Base-by-base conservation (phyloP, 345 rosid species). In the Aquilaria yunnanensis region DNA sequence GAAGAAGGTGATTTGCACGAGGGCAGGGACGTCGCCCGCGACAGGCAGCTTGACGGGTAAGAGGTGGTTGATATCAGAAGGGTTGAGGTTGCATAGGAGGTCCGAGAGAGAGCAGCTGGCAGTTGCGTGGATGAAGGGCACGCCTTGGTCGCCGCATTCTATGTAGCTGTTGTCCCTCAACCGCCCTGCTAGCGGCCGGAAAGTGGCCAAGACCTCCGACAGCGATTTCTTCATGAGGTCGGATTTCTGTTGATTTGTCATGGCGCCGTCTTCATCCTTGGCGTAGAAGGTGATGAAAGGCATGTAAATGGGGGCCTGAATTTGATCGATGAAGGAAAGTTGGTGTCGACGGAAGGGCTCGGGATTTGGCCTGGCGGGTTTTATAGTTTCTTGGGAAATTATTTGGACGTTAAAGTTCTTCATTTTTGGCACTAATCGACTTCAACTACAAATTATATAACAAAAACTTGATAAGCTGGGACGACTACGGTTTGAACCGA, bases 21-120 rank as follows among this genome's bases (percentile, higher is more conserved):
- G 32, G 8, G 10, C n/a, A 2, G 65, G 65, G 10, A 62, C 50
- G 47, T 51, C 65, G 12, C 12, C 23, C 7, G 47, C 65, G 10
- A 32, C 65, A 16, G 50, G 56, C 12, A 62, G 65, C 14, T 51
- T 56, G 11, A 62, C 47, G 14, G 48, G 56, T n/a, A 62, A 50
- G 56, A 62, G 37, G 32, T 32, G 33, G 47, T 62, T 62, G 47
- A 32, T 43, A n/a, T 62, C 29, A n/a, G 14, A 32, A 5, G 56
- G 65, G 16, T 62, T 34, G n/a, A 30, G 65, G 4, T 33, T 14
- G 13, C 34, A 46, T 4, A 62, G 56, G 34, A 62, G n/a, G 10
- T 62, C 65, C n/a, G 56, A 62, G 16, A 62, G 56, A 11, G 32
- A 45, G 57, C 65, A 62, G 16, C 11, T 48, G 23, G 23, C 23